phyloP scores from a whole-genome alignment of 2,329 filamentous ascomycete genomes.

The Verticillium isaacii region DNA sequence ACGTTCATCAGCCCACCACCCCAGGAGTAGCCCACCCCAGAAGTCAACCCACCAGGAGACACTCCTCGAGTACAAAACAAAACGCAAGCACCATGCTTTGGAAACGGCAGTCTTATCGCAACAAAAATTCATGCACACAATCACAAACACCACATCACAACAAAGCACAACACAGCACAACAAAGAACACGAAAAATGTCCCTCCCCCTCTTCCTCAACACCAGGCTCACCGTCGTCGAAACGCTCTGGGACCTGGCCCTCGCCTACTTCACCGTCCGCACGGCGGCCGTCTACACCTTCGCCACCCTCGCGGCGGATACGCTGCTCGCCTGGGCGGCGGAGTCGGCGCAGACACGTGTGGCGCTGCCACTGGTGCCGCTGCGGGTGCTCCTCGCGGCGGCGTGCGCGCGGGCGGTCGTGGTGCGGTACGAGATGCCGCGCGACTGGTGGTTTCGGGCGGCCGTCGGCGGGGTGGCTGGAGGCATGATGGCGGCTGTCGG shows the following conservation, averaged over 20 bases:
- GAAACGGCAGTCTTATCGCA: background rate
- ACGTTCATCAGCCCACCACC: background rate
- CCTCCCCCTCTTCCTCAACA: background rate
- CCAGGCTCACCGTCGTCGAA: slow-evolving; percentile 22
- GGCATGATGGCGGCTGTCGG: background rate
- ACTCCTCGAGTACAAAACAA: background rate
- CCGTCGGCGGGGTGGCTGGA: slow-evolving; percentile 6
- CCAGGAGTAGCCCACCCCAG: background rate
- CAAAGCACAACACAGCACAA: background rate
- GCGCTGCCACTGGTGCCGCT: background rate
- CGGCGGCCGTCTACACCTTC: slow-evolving; percentile 24
- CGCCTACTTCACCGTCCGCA: slow-evolving; percentile 25
- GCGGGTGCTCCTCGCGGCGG: background rate
- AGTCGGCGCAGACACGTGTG: background rate
- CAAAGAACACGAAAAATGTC: background rate
- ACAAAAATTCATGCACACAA: background rate
- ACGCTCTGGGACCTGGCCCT: slow-evolving; percentile 32
- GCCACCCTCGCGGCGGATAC: slow-evolving; percentile 18
- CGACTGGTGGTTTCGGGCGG: slow-evolving; percentile 9
- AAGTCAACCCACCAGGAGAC: background rate
- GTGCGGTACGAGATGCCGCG: slow-evolving; percentile 7
- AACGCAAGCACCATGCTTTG: background rate
- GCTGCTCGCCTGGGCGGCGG: slow-evolving; percentile 9
- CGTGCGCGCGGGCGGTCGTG: slow-evolving; percentile 6
- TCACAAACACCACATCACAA: background rate